phyloP scores from a whole-genome alignment of 2,329 filamentous ascomycete genomes.

The Microcera coccophila region DNA sequence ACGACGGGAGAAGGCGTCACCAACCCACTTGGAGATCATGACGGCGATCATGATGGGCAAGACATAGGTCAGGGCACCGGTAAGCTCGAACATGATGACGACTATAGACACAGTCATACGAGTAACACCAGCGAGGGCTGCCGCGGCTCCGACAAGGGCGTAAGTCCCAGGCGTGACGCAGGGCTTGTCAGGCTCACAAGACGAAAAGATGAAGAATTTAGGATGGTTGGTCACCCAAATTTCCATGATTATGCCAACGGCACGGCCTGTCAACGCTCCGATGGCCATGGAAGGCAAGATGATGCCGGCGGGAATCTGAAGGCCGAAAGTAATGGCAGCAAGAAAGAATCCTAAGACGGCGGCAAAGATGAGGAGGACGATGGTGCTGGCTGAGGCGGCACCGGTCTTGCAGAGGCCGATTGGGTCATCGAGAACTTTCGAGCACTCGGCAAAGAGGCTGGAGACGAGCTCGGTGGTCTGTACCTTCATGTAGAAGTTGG shows the following conservation, averaged over 20 bases:
- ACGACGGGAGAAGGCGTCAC: slow-evolving; percentile 85
- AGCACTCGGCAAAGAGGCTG: slow-evolving; percentile 87
- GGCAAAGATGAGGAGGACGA: slow-evolving; percentile 78
- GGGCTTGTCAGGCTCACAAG: slow-evolving; percentile 78
- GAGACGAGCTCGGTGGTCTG: slow-evolving; percentile 90
- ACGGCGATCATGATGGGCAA: slow-evolving; percentile 98
- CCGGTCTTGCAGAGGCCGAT: slow-evolving; percentile 89
- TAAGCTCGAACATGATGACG: slow-evolving; percentile 99
- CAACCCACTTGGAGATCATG: slow-evolving; percentile 98
- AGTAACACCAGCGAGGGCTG: slow-evolving; percentile 88
- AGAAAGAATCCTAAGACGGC: slow-evolving; percentile 81
- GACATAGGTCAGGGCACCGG: slow-evolving; percentile 91
- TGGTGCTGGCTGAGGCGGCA: slow-evolving; percentile 74
- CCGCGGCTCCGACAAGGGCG: slow-evolving; percentile 91
- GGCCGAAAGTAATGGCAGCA: slow-evolving; percentile 82
- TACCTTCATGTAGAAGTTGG: slow-evolving; percentile 92
- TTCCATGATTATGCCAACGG: slow-evolving; percentile 83
- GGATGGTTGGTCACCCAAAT: slow-evolving; percentile 80
- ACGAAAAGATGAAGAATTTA: slow-evolving; percentile 69
- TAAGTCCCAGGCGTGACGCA: slow-evolving; percentile 95
- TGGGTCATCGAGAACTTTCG: slow-evolving; percentile 74
- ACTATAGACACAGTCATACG: slow-evolving; percentile 98
- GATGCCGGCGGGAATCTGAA: slow-evolving; percentile 92
- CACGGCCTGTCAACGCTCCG: slow-evolving; percentile 83
- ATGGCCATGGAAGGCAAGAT: slow-evolving; percentile 96